Evolutionary conservation across 768 basidiomycete genomes (phyloP), one percentile per base, ranked within the genome.

Genomic region (Kwoniella shandongensis): DNA sequence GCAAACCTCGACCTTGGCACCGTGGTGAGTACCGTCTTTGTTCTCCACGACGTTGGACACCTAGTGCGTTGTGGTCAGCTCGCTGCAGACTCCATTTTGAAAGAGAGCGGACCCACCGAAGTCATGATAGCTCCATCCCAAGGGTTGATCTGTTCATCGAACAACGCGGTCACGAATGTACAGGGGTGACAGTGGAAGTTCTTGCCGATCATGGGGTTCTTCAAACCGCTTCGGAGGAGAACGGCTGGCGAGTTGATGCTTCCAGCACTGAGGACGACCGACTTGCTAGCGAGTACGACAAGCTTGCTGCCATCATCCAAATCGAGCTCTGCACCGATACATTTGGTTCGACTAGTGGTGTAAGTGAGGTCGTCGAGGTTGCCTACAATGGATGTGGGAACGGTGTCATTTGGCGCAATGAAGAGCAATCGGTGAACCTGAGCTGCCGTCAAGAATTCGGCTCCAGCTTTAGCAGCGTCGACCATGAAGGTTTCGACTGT

Each of bases 61-160:
- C 44, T 46, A n/a, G 11, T n/a, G 44, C 22, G n/a, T 42, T 23
- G 41, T 5, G n/a, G 7, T 17, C 41, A 8, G 17, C 22, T 18
- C 40, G 8, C 40, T 42, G 7, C 17, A 23, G 36, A 38, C 11
- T 10, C 36, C 36, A 38, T 38, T 10, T 10, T 38, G n/a, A 38
- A 10, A n/a, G n/a, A n/a, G n/a, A 18, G n/a, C 17, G n/a, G 25
- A 27, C 56, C 51, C 18, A 69, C 67, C 7, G 69, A 59, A 18
- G 73, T 73, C 60, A 75, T 63, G 61, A 75, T 71, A 8, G 65
- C 54, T 5, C 73, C 73, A 18, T 75, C 62, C 71, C 67, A 73
- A 0, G 73, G 59, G 11, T 59, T 54, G 35, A 75, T 61, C 12
- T 46, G n/a, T n/a, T 65, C 44, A 22, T 67, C 57, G 54, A 62